Conservation (phyloP, 441 rosid genomes). For the Isatis lusitanica region DNA sequence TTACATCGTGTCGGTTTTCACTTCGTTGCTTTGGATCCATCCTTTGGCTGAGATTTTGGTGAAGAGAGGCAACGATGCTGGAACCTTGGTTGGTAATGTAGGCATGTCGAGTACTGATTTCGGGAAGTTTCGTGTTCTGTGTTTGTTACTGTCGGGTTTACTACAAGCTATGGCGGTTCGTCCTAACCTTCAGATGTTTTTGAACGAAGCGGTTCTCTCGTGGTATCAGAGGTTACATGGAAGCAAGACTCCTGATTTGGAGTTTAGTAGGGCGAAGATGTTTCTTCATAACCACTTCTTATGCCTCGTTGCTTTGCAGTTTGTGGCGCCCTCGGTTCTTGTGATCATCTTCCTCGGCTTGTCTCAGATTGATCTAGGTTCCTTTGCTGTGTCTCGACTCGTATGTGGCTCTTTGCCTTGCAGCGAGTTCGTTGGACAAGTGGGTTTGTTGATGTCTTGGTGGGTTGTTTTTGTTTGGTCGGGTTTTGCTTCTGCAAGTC, state of each 20-base stretch:
- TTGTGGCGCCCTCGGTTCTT: conserved; percentile 60
- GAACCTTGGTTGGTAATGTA: conserved; percentile 53
- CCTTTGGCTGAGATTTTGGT: conserved; percentile 62
- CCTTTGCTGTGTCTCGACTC: conserved; percentile 41
- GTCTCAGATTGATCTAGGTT: conserved; percentile 55
- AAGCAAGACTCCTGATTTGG: conserved; percentile 82
- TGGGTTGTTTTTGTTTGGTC: conserved; percentile 80
- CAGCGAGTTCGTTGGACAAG: conserved; percentile 48
- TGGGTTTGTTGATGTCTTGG: conserved; percentile 78
- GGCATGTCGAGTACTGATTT: conserved; percentile 56
- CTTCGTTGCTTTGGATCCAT: conserved; percentile 80
- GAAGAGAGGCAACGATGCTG: conserved; percentile 31
- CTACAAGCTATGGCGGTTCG: conserved; percentile 65
- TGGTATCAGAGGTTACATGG: conserved; percentile 95
- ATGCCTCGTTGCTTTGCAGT: conserved; percentile 76
- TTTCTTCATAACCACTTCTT: conserved; percentile 87
- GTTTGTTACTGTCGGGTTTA: conserved; percentile 55
- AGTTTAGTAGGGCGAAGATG: conserved; percentile 87
- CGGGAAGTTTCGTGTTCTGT: conserved; percentile 49
- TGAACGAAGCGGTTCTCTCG: conserved; percentile 86
- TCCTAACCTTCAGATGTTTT: conserved; percentile 77
- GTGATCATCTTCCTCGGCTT: conserved; percentile 65
- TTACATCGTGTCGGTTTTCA: conserved; percentile 45
- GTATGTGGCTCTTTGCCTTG: conserved; percentile 58
- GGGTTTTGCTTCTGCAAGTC: conserved; percentile 53